These are phyloP conservation scores for Cryphonectria radicalis DNA, from an alignment of 2,329 filamentous ascomycete genomes.

Conservation along the genomic window DNA sequence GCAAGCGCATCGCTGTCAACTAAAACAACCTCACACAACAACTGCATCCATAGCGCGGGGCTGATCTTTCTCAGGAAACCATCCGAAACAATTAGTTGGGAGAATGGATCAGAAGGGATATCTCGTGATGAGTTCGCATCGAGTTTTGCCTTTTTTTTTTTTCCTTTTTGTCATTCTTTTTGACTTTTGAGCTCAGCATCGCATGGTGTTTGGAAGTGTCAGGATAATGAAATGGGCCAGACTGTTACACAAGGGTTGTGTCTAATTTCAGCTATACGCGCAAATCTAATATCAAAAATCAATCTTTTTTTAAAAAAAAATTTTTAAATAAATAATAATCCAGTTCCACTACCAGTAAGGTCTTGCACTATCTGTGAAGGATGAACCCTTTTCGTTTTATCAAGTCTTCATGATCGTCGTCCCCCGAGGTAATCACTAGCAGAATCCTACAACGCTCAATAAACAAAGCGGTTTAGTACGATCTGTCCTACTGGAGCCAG, in stretches of 20 bases:
- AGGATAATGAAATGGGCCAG: neutral
- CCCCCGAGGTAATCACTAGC: neutral
- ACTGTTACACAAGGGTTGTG: neutral
- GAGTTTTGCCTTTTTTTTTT: neutral
- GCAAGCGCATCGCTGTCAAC: slow-evolving; percentile 58
- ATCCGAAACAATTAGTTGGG: neutral
- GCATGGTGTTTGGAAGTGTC: neutral
- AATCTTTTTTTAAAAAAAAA: too few species aligned
- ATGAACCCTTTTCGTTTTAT: neutral
- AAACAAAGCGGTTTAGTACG: neutral
- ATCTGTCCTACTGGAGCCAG: neutral
- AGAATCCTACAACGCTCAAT: neutral
- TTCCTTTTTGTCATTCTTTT: neutral
- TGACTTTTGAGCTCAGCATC: neutral
- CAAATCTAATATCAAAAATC: neutral
- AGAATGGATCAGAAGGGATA: too few species aligned
- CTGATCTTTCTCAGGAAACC: neutral
- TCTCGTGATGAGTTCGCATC: neutral
- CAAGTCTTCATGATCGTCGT: neutral
- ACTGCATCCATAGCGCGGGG: neutral
- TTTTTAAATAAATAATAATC: too few species aligned
- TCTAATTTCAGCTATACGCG: neutral
- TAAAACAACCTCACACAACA: slow-evolving; percentile 38
- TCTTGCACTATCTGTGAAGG: neutral
- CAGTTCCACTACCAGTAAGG: neutral